Percentiles rank a stretch among this genome's conserved stretches.
Evolutionary conservation across 257 asterid species (phyloP).

Genomic region (Craterostigma plantagineum): DNA sequence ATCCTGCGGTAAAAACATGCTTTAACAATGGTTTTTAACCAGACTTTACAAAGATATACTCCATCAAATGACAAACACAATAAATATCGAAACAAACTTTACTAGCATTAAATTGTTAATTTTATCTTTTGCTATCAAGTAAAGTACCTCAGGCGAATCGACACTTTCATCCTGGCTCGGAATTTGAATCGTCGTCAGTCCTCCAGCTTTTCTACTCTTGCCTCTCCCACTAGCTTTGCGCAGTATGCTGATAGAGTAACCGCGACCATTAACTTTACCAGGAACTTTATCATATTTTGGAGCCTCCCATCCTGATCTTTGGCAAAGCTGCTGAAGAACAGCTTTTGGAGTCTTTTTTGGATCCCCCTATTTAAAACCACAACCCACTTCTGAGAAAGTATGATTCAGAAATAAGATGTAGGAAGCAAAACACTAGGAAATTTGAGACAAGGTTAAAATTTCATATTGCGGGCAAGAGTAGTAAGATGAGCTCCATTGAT

Average conservation of each 20-base stretch:
- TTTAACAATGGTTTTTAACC: neutral
- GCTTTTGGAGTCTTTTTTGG: conserved; percentile 83
- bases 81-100: too few species aligned
- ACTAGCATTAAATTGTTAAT: too few species aligned
- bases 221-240: conserved; percentile 97
- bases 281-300: conserved; percentile 62
- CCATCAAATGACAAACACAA: too few species aligned
- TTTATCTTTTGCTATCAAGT: conserved; percentile 8
- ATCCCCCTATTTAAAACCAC: conserved; percentile 47
- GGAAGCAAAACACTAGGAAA: neutral
- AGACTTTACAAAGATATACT: neutral
- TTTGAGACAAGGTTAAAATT: neutral
- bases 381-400: conserved; percentile 6
- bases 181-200: conserved; percentile 63
- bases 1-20: conserved; percentile 31
- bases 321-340: conserved; percentile 94
- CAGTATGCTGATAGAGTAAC: conserved; percentile 58
- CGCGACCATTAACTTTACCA: conserved; percentile 28
- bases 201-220: conserved; percentile 95
- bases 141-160: conserved; percentile 49
- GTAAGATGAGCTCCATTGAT: neutral
- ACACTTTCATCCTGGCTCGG: conserved; percentile 39
- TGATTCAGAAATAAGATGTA: conserved; percentile 1
- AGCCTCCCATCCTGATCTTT: conserved; percentile 93
- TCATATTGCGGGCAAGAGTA: neutral